Conservation (phyloP, 495 filamentous ascomycete genomes). For the Podospora conica region DNA sequence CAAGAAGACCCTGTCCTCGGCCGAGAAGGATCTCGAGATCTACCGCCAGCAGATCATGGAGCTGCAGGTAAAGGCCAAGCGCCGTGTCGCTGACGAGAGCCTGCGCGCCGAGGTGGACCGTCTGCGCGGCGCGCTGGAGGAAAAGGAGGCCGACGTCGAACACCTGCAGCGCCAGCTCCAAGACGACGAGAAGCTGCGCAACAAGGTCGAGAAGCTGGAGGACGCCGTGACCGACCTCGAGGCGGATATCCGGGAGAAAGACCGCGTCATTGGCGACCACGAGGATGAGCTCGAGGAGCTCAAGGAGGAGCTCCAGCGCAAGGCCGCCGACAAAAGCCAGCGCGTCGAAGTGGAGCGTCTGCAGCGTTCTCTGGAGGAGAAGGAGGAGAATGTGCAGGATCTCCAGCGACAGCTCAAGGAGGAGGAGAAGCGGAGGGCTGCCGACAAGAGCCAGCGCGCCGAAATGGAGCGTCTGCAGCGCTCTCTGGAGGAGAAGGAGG, state of each 20-base stretch:
- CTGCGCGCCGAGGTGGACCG: background rate
- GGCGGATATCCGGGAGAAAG: background rate
- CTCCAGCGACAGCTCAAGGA: conserved; percentile 32
- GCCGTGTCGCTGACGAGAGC: background rate
- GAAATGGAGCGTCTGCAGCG: conserved; percentile 52
- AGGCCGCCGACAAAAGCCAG: conserved; percentile 58
- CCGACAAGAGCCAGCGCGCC: conserved; percentile 53
- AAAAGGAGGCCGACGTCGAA: background rate
- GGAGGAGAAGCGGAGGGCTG: conserved; percentile 67
- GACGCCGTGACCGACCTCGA: background rate
- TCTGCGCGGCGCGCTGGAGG: background rate
- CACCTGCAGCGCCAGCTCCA: background rate
- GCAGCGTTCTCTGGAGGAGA: conserved; percentile 18
- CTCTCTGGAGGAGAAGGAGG: background rate
- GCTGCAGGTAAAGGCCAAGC: conserved; percentile 36
- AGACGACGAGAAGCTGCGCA: background rate
- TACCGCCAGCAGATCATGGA: conserved; percentile 74
- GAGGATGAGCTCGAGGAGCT: background rate
- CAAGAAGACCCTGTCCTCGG: conserved; percentile 67
- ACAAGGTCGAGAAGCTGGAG: background rate
- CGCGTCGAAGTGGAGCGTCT: conserved; percentile 56
- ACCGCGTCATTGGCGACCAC: background rate
- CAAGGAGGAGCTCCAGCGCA: conserved; percentile 64
- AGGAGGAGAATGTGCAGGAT: background rate
- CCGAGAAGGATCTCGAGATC: conserved; percentile 72